These are phyloP conservation scores for Camellia japonica DNA, from an alignment of 148 eudicot species.

Conservation along the genomic window DNA sequence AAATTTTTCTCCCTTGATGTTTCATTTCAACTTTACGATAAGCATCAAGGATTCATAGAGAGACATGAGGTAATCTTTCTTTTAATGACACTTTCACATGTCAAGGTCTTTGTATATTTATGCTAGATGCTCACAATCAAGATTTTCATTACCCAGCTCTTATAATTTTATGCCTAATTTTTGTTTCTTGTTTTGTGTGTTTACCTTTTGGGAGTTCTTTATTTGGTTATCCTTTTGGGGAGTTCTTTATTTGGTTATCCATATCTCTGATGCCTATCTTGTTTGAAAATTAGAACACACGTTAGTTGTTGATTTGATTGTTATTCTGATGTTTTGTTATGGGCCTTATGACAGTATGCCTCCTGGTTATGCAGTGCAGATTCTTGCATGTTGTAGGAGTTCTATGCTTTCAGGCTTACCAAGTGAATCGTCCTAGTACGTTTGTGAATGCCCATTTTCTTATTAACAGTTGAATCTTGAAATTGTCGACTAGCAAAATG, in stretches of 20 bases:
- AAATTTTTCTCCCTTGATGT: constrained; percentile 22
- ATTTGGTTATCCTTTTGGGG: not conserved
- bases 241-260: not conserved
- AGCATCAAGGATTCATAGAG: constrained; percentile 48
- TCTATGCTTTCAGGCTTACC: too few species aligned
- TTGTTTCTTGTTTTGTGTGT: not conserved
- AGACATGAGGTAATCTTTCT: constrained; percentile 31
- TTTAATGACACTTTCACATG: not conserved
- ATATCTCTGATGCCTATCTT: not conserved
- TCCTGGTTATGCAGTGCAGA: too few species aligned
- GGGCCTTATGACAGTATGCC: too few species aligned
- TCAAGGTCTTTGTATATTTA: not conserved
- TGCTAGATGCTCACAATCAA: not conserved
- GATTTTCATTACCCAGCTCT: not conserved
- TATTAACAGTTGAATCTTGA: too few species aligned
- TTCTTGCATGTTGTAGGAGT: too few species aligned
- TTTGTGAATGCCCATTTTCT: too few species aligned
- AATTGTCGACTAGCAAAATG: too few species aligned
- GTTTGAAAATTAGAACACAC: not conserved
- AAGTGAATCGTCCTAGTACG: too few species aligned
- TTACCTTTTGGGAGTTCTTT: not conserved
- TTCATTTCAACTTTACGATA: constrained; percentile 44
- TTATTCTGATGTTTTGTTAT: too few species aligned
- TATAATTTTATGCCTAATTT: not conserved
- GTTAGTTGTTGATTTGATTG: not conserved